phyloP scores from a whole-genome alignment of 495 filamentous ascomycete genomes.

The Amorphotheca resinae region DNA sequence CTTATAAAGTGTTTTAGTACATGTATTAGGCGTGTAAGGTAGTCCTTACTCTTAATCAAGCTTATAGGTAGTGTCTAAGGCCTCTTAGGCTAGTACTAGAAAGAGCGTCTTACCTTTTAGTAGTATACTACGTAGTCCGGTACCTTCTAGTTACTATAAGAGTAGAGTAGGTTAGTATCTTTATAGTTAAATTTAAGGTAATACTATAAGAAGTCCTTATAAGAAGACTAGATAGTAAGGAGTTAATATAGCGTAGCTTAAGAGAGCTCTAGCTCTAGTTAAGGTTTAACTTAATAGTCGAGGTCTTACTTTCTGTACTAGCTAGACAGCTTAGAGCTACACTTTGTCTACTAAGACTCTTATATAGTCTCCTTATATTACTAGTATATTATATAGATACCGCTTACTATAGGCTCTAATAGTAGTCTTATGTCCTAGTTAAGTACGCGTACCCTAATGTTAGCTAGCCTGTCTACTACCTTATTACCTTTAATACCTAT shows the following conservation, averaged over 20 bases:
- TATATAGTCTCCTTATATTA: not conserved
- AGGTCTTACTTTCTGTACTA: not conserved
- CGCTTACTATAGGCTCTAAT: not conserved
- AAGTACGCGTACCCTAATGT: not conserved
- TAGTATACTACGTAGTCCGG: not conserved
- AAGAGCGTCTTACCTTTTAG: not conserved
- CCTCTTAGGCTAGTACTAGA: not conserved
- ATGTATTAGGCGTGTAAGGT: not conserved
- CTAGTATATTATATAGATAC: not conserved
- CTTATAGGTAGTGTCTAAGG: not conserved
- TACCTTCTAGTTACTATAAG: not conserved
- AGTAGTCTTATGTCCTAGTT: not conserved
- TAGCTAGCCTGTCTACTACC: not conserved
- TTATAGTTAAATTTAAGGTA: too few species aligned
- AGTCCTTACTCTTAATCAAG: not conserved
- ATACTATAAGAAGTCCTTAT: not conserved
- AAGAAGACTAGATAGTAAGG: not conserved
- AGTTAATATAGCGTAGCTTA: not conserved
- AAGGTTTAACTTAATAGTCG: not conserved
- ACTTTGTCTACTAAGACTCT: not conserved
- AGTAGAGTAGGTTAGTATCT: not conserved
- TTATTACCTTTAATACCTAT: not conserved
- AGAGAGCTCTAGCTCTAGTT: not conserved
- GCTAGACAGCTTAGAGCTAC: not conserved
- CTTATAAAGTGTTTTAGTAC: not conserved